These are phyloP conservation scores for Gossypium schwendimanii DNA, from an alignment of 441 rosid genomes.

Conservation along the genomic window DNA sequence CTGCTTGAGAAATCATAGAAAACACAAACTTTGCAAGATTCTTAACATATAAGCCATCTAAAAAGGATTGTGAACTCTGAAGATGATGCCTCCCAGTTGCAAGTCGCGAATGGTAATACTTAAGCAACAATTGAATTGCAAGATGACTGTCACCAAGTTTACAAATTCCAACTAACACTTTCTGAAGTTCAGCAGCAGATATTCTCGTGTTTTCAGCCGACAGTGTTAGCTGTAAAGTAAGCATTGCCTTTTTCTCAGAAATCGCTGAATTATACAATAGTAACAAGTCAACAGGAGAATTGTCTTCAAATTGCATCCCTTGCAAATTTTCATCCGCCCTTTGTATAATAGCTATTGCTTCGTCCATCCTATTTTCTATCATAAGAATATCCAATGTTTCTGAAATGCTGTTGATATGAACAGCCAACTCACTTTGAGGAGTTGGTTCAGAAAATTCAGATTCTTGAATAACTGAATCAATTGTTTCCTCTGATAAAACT, in stretches of 20 bases:
- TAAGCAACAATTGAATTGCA: slow-evolving; percentile 42
- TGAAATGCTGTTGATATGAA: slow-evolving; percentile 25
- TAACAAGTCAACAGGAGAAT: slow-evolving; percentile 15
- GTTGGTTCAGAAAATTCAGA: slow-evolving; percentile 22
- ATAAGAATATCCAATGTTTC: slow-evolving; percentile 43
- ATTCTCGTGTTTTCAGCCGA: slow-evolving; percentile 49
- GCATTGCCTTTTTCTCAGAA: slow-evolving; percentile 35
- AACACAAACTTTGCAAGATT: slow-evolving; percentile 51
- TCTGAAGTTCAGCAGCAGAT: slow-evolving; percentile 49
- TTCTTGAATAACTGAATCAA: slow-evolving; percentile 22
- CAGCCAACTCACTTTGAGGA: slow-evolving; percentile 25
- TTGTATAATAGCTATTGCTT: slow-evolving; percentile 38
- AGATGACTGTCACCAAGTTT: slow-evolving; percentile 42
- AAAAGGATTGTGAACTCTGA: slow-evolving; percentile 26
- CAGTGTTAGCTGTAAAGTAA: slow-evolving; percentile 29
- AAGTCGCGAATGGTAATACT: slow-evolving; percentile 44
- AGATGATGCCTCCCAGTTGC: slow-evolving; percentile 31
- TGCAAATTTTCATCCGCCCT: slow-evolving; percentile 36
- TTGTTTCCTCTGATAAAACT: slow-evolving; percentile 29
- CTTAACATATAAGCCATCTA: slow-evolving; percentile 30
- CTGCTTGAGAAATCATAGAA: slow-evolving; percentile 58
- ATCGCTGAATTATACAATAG: slow-evolving; percentile 28
- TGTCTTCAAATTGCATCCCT: slow-evolving; percentile 23
- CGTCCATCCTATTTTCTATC: slow-evolving; percentile 43
- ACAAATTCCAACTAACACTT: slow-evolving; percentile 37